Base-by-base conservation (phyloP, 1,284 basidiomycete species). In the Pseudozyma sp. region DNA sequence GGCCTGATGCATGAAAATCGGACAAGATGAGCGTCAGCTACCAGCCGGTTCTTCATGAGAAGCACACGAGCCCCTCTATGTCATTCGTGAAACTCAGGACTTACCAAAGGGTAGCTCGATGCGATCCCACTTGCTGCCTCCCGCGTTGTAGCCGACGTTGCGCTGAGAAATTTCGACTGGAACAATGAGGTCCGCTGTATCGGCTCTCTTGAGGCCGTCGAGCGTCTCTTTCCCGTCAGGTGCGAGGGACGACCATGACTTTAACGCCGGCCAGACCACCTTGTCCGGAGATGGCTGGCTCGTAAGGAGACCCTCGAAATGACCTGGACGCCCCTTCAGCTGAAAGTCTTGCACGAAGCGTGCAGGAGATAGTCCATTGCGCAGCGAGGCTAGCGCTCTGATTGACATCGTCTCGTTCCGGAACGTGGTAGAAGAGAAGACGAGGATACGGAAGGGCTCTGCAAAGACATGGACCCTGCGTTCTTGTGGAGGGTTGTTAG, bases 81-180 rank as follows among this genome's bases (percentile, higher is more conserved):
- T 9, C 5, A 6, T 8, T n/a, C 4, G 13, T 39, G 7, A 12
- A 12, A 44, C 9, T 11, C 47, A 0, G 9, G 14, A 58, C 55
- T 49, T 36, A 58, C 55, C 40, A 44, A 79, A 77, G 3, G 77
- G 75, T 67, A 79, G 68, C 56, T 71, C 55, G 39, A 79, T 67
- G 36, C 68, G 64, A 19, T 72, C 65, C 77, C 77, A 77, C 38
- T 65, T 55, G 38, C 50, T 50, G 21, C 55, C 48, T 3, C 45
- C 60, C 31, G 60, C 76, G n/a, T 67, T 70, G 48, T 79, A 79
- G 45, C 77, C 77, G 1, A 57, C 47, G 13, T 61, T 59, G 12
- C 21, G 55, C 12, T 66, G 60, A 34, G 70, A 77, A 14, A 79
- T 63, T 51, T 79, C 77, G 7, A 79, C 72, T 5, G 69, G 73